Evolutionary conservation across 768 basidiomycete genomes (phyloP).

Genomic region (Ramaria sp.): DNA sequence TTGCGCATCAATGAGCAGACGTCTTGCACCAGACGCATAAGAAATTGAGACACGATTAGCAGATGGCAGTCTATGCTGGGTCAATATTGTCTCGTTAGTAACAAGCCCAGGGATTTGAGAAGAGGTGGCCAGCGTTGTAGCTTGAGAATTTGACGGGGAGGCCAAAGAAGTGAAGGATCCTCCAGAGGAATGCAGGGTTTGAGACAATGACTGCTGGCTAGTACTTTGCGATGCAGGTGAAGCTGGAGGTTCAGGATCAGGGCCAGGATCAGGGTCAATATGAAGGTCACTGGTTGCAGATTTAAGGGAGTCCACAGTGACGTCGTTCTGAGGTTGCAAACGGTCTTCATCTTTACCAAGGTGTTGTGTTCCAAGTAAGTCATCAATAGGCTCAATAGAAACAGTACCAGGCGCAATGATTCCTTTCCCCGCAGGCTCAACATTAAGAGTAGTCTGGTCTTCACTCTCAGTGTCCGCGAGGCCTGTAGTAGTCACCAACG

Average conservation of each 20-base stretch:
- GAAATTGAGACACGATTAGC: constrained; percentile 90
- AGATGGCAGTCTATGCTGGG: constrained; percentile 35
- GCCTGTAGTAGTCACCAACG: background rate
- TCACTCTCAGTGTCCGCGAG: background rate
- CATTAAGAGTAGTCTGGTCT: background rate
- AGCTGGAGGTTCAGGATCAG: constrained; percentile 41
- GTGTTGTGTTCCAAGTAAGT: background rate
- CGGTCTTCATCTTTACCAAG: background rate
- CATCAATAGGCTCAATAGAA: background rate
- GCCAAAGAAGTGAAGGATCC: constrained; percentile 26
- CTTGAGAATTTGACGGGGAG: constrained; percentile 23
- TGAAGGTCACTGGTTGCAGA: background rate
- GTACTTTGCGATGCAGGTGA: constrained; percentile 38
- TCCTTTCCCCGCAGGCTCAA: background rate
- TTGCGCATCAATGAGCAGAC: constrained; percentile 83
- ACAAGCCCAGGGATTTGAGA: constrained; percentile 5
- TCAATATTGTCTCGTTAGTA: background rate
- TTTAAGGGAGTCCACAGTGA: background rate
- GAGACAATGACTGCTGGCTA: constrained; percentile 6
- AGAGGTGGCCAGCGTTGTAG: constrained; percentile 2
- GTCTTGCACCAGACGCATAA: constrained; percentile 79
- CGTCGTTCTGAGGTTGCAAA: background rate
- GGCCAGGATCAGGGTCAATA: background rate
- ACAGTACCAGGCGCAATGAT: background rate
- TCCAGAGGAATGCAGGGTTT: constrained; percentile 2